Evolutionary conservation across 116 monocot species (phyloP).

Genomic region (Trichopus zeylanicus): DNA sequence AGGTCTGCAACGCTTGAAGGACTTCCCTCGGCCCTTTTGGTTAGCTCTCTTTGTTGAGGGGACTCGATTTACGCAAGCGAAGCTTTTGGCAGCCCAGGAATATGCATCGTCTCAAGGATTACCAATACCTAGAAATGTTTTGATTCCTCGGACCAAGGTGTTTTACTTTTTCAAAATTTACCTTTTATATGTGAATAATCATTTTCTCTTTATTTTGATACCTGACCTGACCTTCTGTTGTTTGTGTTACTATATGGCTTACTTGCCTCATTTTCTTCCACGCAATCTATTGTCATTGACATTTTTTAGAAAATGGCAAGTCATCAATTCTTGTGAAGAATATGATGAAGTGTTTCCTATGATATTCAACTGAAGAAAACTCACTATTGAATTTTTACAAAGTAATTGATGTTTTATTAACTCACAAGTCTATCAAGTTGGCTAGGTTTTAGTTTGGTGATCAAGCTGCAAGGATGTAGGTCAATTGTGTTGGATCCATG

Average conservation of each 20-base stretch:
- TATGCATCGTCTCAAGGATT: constrained; percentile 80
- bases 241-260: neutral
- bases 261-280: neutral
- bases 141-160: constrained; percentile 98
- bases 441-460: too few species aligned
- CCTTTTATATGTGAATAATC: neutral
- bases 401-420: too few species aligned
- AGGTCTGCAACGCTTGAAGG: constrained; percentile 66
- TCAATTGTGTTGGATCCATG: too few species aligned
- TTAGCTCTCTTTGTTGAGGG: constrained; percentile 99
- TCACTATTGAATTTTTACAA: too few species aligned
- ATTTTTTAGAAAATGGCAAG: too few species aligned
- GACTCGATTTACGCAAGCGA: constrained; percentile 88
- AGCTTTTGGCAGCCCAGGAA: constrained; percentile 90
- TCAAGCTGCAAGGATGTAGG: too few species aligned
- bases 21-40: constrained; percentile 95
- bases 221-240: neutral
- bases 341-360: too few species aligned
- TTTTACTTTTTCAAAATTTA: neutral
- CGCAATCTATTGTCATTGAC: too few species aligned
- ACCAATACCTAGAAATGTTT: constrained; percentile 78
- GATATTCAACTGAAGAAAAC: too few species aligned
- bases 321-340: too few species aligned
- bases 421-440: too few species aligned
- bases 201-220: neutral